These are phyloP conservation scores for Cercis canadensis DNA, from an alignment of 306 rosid species.

Conservation along the genomic window DNA sequence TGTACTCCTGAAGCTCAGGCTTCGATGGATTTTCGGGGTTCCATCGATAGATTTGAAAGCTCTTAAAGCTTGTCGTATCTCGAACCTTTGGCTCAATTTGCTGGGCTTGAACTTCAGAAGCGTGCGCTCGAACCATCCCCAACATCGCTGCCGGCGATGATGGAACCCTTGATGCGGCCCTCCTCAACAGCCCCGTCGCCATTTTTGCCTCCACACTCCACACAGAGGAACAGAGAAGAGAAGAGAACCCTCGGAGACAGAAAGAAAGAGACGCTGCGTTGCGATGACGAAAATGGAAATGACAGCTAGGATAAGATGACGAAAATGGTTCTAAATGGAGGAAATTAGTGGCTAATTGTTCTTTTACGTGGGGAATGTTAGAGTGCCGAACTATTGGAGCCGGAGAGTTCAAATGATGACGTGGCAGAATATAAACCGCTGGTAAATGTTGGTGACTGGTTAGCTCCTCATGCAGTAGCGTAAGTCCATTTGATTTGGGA, in stretches of 20 bases:
- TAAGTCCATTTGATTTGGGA: too few relatives aligned
- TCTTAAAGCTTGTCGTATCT: conserved; percentile 45
- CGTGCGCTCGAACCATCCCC: conserved; percentile 53
- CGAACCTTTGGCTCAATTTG: conserved; percentile 49
- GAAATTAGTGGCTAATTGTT: conserved; percentile 4
- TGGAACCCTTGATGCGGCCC: conserved; percentile 49
- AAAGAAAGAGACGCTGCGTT: background rate
- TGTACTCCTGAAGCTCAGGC: conserved; percentile 74
- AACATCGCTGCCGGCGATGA: conserved; percentile 50
- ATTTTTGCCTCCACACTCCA: conserved; percentile 38
- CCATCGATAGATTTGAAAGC: conserved; percentile 97
- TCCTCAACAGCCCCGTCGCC: conserved; percentile 71
- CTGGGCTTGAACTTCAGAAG: conserved; percentile 69
- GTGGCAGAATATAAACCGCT: conserved; percentile 38
- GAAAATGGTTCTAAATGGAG: too few relatives aligned
- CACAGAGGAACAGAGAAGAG: background rate
- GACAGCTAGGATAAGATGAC: too few relatives aligned
- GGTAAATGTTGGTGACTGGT: conserved; percentile 35
- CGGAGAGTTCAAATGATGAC: conserved; percentile 20
- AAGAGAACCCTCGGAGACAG: too few relatives aligned
- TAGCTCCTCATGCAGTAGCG: background rate
- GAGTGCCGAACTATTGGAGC: background rate
- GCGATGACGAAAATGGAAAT: background rate
- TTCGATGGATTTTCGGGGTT: conserved; percentile 74
- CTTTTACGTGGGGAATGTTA: conserved; percentile 28